Evolutionary conservation across 345 rosid species (phyloP).

Genomic region (Aegle marmelos): DNA sequence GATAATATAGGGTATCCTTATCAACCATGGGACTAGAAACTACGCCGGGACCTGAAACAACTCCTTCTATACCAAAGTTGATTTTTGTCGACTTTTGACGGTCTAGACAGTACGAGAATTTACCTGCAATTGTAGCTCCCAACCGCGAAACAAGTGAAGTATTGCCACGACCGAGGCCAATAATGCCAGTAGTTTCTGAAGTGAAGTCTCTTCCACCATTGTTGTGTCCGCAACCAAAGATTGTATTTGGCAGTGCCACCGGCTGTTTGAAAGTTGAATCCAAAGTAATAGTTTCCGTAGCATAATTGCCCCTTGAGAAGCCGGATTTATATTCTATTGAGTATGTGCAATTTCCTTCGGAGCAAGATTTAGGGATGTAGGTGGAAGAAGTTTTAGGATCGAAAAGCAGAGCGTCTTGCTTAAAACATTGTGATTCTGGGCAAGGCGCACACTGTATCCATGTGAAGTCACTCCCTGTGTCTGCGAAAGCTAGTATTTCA

Average conservation of each 20-base stretch:
- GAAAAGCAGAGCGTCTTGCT: constrained; percentile 29
- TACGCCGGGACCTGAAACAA: constrained; percentile 35
- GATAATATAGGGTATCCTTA: constrained; percentile 35
- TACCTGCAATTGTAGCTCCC: constrained; percentile 32
- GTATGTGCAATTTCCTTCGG: constrained; percentile 20
- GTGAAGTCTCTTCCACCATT: constrained; percentile 35
- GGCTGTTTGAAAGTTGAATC: constrained; percentile 35
- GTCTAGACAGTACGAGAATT: constrained; percentile 63
- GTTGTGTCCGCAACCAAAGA: constrained; percentile 49
- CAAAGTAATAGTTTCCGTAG: constrained; percentile 40
- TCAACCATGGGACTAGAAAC: constrained; percentile 41
- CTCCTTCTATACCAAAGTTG: constrained; percentile 44
- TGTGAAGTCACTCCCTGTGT: constrained; percentile 15
- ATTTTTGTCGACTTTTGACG: constrained; percentile 40
- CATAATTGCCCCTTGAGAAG: constrained; percentile 36
- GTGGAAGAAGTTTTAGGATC: constrained; percentile 38
- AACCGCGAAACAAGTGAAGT: constrained; percentile 47
- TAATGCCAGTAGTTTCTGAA: constrained; percentile 37
- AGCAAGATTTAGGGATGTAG: constrained; percentile 28
- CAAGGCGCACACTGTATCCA: constrained; percentile 28
- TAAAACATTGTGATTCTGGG: constrained; percentile 14
- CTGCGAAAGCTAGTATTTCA: constrained; percentile 3
- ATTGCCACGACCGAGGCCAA: constrained; percentile 55
- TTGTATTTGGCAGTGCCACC: constrained; percentile 23
- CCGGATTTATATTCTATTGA: constrained; percentile 24